A percentile compares a stretch with the other conserved stretches of the same genome.
Conservation (phyloP, 305 asterid genomes). For the Solanum hybrid region DNA sequence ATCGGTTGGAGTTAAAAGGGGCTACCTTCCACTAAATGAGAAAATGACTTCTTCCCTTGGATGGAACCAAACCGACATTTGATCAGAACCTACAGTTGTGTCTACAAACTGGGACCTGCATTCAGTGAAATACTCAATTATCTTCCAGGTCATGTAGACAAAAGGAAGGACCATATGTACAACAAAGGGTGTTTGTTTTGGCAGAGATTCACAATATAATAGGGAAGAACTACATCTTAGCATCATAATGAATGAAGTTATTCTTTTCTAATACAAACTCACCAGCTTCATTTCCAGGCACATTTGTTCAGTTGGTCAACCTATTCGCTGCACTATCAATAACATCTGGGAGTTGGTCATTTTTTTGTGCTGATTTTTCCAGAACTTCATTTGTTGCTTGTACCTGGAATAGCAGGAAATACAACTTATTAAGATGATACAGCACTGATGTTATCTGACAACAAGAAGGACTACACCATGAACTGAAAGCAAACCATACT, state of each 20-base stretch:
- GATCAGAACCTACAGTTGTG: background rate
- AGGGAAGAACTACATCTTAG: background rate
- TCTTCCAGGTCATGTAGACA: background rate
- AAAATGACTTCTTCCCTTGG: background rate
- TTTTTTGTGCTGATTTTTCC: conserved; percentile 30
- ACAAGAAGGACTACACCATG: background rate
- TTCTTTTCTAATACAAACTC: background rate
- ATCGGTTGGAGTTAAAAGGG: background rate
- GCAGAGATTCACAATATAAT: background rate
- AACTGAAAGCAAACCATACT: background rate
- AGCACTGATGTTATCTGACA: background rate
- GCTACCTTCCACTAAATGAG: background rate
- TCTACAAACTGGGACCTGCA: background rate
- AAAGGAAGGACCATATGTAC: background rate
- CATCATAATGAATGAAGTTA: background rate
- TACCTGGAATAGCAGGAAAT: conserved; percentile 26
- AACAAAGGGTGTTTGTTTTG: background rate
- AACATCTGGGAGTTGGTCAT: conserved; percentile 19
- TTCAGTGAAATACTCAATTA: background rate
- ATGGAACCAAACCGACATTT: background rate
- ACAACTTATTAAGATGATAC: background rate
- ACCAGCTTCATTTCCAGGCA: conserved; percentile 36
- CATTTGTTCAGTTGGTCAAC: conserved; percentile 22
- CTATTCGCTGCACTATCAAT: conserved; percentile 14
- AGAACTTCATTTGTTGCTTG: conserved; percentile 28